Base-by-base conservation (phyloP, 345 rosid species). In the Eucalyptus pauciflora region DNA sequence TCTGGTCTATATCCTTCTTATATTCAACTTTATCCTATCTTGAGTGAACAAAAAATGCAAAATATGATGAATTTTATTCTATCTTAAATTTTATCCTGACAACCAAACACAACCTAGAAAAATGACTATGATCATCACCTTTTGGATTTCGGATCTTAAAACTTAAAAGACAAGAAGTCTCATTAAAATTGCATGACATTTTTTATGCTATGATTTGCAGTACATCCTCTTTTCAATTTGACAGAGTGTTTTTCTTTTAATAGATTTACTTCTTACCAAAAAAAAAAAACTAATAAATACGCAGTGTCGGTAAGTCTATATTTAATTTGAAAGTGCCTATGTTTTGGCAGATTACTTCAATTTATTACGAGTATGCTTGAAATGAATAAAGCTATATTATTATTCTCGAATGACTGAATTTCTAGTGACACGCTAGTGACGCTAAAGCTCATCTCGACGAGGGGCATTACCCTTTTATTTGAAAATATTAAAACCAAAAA, bases 1-100 rank as follows among this genome's bases (percentile, higher is more conserved):
- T 51, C 9, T 0, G 22, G 8, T 51, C 8, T 7, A 17, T 51
- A 51, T 17, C 4, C 2, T 1, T 0, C 9, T 51, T 51, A 51
- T 51, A 51, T 51, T 4, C 22, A 51, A 51, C 8, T 51, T 51
- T 51, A 17, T 17, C 22, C 1, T 51, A 51, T 51, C 56, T 51
- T 3, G 2, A 51, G 20, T 16, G 22, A 1, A 51, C 22, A 51
- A 22, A 8, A 51, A 51, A 17, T 51, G 9, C 22, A 51, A 51
- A 51, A 51, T 17, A 51, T 0, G 22, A 51, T 17, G 7, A 7
- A 17, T 17, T 51, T 51, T 51, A 51, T 51, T 16, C 1, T 3
- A 17, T 51, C 22, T 0, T 17, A 2, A 51, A 51, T 51, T 51
- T 7, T 51, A 51, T 51, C 22, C 8, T 17, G 22, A 51, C 54